Evolutionary conservation across 306 rosid species (phyloP), one percentile per base, ranked within the genome.

Genomic region (Rosa rugosa): DNA sequence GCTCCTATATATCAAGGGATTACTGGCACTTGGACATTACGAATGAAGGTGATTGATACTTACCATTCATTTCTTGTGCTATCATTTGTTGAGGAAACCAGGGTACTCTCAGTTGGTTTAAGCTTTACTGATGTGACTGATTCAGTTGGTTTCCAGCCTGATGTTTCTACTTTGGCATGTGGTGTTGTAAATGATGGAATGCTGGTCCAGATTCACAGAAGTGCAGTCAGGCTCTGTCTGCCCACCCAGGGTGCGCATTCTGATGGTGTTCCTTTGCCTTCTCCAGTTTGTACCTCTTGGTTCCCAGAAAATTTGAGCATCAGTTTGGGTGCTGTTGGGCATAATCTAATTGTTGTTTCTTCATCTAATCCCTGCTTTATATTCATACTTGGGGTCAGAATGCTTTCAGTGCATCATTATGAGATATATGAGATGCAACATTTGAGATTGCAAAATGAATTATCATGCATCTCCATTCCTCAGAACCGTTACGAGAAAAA

Each of bases 311-410:
- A 88, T 67, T 73, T 83, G 84, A 88, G 84, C 83, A 91, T 94
- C 82, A 94, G 89, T 88, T 87, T 92, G 88, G 99, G 99, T 81
- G 99, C 94, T 68, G 95, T 94, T 86, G 97, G 99, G 53, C 87
- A 88, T 83, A 84, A 92, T 87, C 83, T 92, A 75, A 79, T 94
- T 49, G 91, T 92, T 77, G 97, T 94, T 79, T 94, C 97, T 74
- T 92, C 99, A 71, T 94, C 97, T 82, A 94, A 85, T 85, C 99
- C 99, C 22, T 94, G 92, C 77, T 72, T 92, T 83, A 81, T 94
- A 72, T 87, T 85, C 72, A 85, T 92, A 79, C 97, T 94, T 63
- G 97, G 97, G 84, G 89, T 92, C 82, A 87, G 90, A 83, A 62
- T 81, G 83, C 83, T 82, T 44, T 91, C 95, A 63, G 66, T 72